Base-by-base conservation (phyloP, 2,329 filamentous ascomycete genomes). In the Intubia oerlemansii region DNA sequence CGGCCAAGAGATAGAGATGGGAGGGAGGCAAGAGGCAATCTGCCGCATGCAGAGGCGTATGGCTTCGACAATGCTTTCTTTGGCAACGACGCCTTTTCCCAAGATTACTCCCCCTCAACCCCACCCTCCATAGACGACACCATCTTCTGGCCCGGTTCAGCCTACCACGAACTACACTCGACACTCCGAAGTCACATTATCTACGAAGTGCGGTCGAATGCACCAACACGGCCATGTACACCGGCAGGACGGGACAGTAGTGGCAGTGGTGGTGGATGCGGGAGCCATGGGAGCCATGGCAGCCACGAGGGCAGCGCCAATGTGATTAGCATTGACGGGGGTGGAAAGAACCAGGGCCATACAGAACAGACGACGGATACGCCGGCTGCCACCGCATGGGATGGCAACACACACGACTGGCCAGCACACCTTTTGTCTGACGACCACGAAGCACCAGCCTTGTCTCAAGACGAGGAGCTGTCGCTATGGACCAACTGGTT, bases 141-240 rank as follows among this genome's bases (percentile, higher is more conserved):
- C 24, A 25, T 25, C 15, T 25, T 25, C n/a, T 14, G 15, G 24
- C 24, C 13, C 8, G 24, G 24, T 7, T 12, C 24, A 4, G 24
- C 24, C 14, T 25, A 25, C 24, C 24, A 25, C 15, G 24, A 25
- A 11, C 15, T 25, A 10, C 24, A 25, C 24, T 25, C 24, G 24
- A 25, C 24, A 9, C 13, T 25, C 13, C 24, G 24, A 4, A 10
- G 13, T 14, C 24, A 25, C n/a, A 5, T 25, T 10, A 25, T 25
- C 10, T 14, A 25, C 5, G 24, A 25, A 17, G 24, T 25, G 13
- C 24, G 24, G 5, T 25, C 24, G 7, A 25, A 25, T 4, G 15
- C 24, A 5, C 24, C 24, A 25, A 25, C 24, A 17, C 13, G 15
- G 13, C 10, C 24, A 3, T 7, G 10, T 4, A 25, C 24, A 8